Conservation (phyloP, 768 basidiomycete species). For the Leccinum ochraceum region DNA sequence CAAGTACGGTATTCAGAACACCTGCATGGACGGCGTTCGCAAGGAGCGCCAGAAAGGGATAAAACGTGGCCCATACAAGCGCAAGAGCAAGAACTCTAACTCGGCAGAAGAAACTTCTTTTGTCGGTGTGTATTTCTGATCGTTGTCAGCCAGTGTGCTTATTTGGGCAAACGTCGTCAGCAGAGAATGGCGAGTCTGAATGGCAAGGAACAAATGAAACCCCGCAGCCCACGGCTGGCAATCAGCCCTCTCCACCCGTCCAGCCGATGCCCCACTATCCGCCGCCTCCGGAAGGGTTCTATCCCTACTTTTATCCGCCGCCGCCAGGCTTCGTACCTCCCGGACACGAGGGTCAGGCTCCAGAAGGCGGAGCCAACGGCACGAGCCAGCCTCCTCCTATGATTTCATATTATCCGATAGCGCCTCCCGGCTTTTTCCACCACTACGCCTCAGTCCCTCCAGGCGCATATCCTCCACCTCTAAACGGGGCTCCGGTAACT, state of each 20-base stretch:
- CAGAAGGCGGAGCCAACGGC: slow-evolving; percentile 35
- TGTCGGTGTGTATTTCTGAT: slow-evolving; percentile 18
- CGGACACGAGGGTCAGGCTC: slow-evolving; percentile 38
- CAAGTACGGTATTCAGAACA: slow-evolving; percentile 59
- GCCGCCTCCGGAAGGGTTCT: slow-evolving; percentile 44
- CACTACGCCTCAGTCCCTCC: slow-evolving; percentile 34
- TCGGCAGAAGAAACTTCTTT: slow-evolving; percentile 26
- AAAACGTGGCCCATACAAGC: slow-evolving; percentile 59
- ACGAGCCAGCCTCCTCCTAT: slow-evolving; percentile 31
- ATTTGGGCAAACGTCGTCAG: slow-evolving; percentile 17
- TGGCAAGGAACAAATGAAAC: slow-evolving; percentile 33
- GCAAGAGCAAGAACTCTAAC: slow-evolving; percentile 41
- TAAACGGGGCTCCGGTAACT: slow-evolving; percentile 25
- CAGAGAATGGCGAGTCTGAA: slow-evolving; percentile 31
- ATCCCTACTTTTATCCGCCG: slow-evolving; percentile 43
- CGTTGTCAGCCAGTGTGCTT: slow-evolving; percentile 8
- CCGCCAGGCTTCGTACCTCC: slow-evolving; percentile 43
- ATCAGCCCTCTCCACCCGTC: slow-evolving; percentile 29
- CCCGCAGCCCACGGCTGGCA: slow-evolving; percentile 14
- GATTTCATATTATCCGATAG: slow-evolving; percentile 39
- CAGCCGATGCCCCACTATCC: slow-evolving; percentile 33
- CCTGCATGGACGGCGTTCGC: slow-evolving; percentile 59
- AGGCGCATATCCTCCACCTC: slow-evolving; percentile 34
- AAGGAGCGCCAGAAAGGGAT: slow-evolving; percentile 67
- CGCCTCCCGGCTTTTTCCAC: slow-evolving; percentile 43